Evolutionary conservation across 2,329 filamentous ascomycete genomes (phyloP).

Genomic region (Scedosporium minutisporum): DNA sequence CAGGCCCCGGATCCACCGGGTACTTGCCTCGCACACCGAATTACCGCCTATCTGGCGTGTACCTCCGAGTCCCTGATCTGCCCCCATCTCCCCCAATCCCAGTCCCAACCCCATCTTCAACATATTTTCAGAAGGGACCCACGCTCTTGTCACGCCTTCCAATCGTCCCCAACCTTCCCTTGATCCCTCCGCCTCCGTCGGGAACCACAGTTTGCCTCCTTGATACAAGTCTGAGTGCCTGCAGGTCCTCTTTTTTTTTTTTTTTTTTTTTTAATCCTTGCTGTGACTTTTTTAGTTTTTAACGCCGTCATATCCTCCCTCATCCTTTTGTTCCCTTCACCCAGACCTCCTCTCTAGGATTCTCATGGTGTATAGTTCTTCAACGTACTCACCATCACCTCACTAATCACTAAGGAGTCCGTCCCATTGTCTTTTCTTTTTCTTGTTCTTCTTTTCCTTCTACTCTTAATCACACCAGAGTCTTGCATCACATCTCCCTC

Average conservation of each 20-base stretch:
- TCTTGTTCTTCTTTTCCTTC: neutral
- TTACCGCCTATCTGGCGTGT: neutral
- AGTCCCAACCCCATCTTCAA: constrained; percentile 1
- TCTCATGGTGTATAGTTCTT: neutral
- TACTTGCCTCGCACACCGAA: neutral
- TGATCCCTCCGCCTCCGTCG: neutral
- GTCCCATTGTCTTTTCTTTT: neutral
- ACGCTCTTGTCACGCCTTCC: neutral
- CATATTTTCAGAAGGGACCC: neutral
- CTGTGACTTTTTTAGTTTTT: neutral
- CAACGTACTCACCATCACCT: neutral
- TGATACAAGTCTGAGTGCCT: neutral
- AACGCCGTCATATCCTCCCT: neutral
- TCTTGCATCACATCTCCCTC: neutral
- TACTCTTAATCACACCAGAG: neutral
- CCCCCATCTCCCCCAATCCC: neutral
- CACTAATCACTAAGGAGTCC: neutral
- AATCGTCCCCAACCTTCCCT: neutral
- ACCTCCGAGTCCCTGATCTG: neutral
- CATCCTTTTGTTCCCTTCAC: neutral
- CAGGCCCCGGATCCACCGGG: neutral
- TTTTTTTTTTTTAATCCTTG: neutral
- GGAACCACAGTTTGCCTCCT: neutral
- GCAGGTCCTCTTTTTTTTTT: neutral
- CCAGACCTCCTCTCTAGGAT: neutral